Evolutionary conservation across 129 eudicot genomes (phyloP).

Genomic region (Ambrosia trifida): DNA sequence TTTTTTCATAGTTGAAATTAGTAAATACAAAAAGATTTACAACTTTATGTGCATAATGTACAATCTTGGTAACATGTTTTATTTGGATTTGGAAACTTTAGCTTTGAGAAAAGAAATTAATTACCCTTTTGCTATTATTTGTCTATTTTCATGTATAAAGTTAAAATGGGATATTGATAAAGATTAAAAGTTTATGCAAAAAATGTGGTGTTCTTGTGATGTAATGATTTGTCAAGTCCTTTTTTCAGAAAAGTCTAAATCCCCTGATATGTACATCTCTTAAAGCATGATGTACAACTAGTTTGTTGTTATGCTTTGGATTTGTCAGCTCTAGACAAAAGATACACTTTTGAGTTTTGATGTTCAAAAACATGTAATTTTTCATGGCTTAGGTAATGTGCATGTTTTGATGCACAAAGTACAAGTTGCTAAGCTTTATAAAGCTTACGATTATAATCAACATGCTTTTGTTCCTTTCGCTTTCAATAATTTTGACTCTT

Average conservation of each 20-base stretch:
- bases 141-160: conserved; percentile 5
- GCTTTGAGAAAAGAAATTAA: neutral
- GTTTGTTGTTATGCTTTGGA: neutral
- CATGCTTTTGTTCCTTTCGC: no score
- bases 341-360: neutral
- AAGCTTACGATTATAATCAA: no score
- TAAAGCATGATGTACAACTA: conserved; percentile 19
- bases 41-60: conserved; percentile 19
- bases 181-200: conserved; percentile 19
- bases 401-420: conserved; percentile 18
- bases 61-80: conserved; percentile 2
- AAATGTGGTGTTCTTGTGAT: conserved; percentile 22
- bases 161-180: conserved; percentile 22
- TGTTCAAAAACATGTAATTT: neutral
- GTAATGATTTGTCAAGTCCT: conserved; percentile 19
- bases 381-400: conserved; percentile 4
- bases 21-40: neutral
- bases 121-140: neutral
- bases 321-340: conserved; percentile 6
- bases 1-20: conserved; percentile 3
- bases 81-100: conserved; percentile 6
- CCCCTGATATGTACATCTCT: conserved; percentile 12
- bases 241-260: conserved; percentile 5
- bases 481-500: no score
- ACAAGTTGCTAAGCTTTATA: neutral